These are phyloP conservation scores for Lentinula lateritia DNA, from an alignment of 768 basidiomycete genomes.

Conservation along the genomic window DNA sequence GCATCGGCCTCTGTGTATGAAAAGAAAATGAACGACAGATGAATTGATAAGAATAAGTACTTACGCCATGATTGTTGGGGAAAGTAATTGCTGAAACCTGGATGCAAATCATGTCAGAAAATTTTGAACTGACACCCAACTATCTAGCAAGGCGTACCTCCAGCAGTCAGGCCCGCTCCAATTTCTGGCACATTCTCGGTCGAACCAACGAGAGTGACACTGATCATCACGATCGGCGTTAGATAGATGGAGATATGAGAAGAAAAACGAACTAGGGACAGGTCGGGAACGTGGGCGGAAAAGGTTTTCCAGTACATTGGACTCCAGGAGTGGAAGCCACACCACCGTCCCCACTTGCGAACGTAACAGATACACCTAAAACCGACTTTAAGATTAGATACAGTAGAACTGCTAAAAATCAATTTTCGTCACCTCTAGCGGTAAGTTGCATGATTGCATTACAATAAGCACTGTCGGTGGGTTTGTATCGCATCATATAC, in stretches of 20 bases:
- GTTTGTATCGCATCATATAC: constrained; percentile 18
- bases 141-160: background rate
- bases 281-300: constrained; percentile 34
- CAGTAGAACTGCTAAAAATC: background rate
- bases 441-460: constrained; percentile 26
- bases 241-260: too few species aligned
- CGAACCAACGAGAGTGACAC: constrained; percentile 29
- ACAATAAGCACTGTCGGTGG: background rate
- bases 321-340: constrained; percentile 32
- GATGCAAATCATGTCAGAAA: too few species aligned
- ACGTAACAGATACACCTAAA: constrained; percentile 26
- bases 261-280: constrained; percentile 26
- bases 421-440: constrained; percentile 23
- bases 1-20: constrained; percentile 21
- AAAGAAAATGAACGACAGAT: background rate
- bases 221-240: constrained; percentile 11
- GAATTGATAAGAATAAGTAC: background rate
- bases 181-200: constrained; percentile 24
- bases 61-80: constrained; percentile 32
- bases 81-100: constrained; percentile 12
- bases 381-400: background rate
- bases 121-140: too few species aligned
- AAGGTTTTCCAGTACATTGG: constrained; percentile 39
- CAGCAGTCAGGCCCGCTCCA: constrained; percentile 9
- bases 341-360: constrained; percentile 31